Evolutionary conservation across 1,284 basidiomycete species (phyloP), one percentile per base, ranked within the genome.

Genomic region (Boletus semigastroideus): DNA sequence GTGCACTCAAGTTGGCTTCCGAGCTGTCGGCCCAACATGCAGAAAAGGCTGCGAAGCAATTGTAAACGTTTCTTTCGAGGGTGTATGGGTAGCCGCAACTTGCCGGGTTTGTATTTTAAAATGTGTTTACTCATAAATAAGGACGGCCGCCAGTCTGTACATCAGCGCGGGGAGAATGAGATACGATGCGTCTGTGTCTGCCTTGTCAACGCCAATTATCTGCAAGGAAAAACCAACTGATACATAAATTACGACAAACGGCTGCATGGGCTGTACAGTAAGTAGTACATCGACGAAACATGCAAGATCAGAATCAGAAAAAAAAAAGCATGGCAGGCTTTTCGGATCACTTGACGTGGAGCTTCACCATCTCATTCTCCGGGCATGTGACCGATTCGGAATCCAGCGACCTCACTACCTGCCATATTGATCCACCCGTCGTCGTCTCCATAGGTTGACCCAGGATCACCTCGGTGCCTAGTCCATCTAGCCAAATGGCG

Each of bases 1-100:
- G 74, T 40, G 80, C 83, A 28, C 71, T 93, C 53, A 73, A 78
- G 64, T 68, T 71, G 49, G 75, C 79, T 58, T 74, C 77, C 1
- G 74, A 80, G 68, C 59, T 84, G 44, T 70, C 73, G 48, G 67
- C 9, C 4, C 50, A 54, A 25, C 28, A 48, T 17, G 52, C 54
- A 31, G 57, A 62, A 34, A 51, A 60, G 47, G 55, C 55, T 2
- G 54, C 51, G 12, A 54, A 52, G 54, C 44, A 60, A 19, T 30
- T 66, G 38, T 65, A 47, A 56, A 6, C 31, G 31, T 36, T 36
- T n/a, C 7, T 36, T 36, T 36, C 34, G 3, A 8, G 34, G 34
- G 34, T 36, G 34, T 37, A 37, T 8, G 17, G 12, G 34, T 16
- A 25, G 25, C 25, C 25, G 25, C 25, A 25, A 25, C 25, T 25